phyloP scores from a whole-genome alignment of 2,329 filamentous ascomycete species.

The Botrytis pseudocinerea region DNA sequence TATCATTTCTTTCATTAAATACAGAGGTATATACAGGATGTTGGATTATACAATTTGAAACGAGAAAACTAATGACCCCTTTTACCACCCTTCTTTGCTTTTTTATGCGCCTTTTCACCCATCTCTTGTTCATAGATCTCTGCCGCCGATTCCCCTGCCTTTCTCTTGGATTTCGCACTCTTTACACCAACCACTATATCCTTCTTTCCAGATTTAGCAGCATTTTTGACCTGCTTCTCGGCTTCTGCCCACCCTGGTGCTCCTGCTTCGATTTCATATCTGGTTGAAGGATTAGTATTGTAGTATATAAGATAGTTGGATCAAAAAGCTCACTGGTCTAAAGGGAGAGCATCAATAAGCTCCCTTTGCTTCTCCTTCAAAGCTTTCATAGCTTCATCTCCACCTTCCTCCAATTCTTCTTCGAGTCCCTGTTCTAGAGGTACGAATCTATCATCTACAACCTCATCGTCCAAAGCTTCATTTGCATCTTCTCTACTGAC shows the following conservation, averaged over 20 bases:
- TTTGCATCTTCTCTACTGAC: constrained; percentile 60
- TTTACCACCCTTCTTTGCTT: constrained; percentile 52
- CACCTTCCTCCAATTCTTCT: constrained; percentile 82
- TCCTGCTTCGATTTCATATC: constrained; percentile 65
- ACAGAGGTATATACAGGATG: constrained; percentile 19
- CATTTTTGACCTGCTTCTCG: constrained; percentile 71
- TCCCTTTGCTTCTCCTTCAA: constrained; percentile 80
- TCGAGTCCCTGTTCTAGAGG: constrained; percentile 71
- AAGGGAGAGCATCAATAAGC: constrained; percentile 84
- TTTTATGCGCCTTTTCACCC: constrained; percentile 54
- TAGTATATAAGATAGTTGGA: not conserved
- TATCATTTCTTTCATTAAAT: constrained; percentile 17
- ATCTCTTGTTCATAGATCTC: constrained; percentile 64
- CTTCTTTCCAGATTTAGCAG: constrained; percentile 55
- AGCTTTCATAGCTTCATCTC: constrained; percentile 69
- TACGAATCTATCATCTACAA: constrained; percentile 64
- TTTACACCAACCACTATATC: constrained; percentile 78
- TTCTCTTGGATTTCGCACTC: constrained; percentile 73
- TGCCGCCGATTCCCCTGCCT: constrained; percentile 59
- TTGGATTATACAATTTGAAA: constrained; percentile 12
- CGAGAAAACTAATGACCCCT: constrained; percentile 29
- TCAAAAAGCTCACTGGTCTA: constrained; percentile 69
- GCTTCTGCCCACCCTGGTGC: constrained; percentile 65
- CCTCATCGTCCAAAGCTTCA: constrained; percentile 69
- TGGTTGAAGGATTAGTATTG: constrained; percentile 40